Conservation (phyloP, 495 filamentous ascomycete species). For the Aspergillus funiculosus region DNA sequence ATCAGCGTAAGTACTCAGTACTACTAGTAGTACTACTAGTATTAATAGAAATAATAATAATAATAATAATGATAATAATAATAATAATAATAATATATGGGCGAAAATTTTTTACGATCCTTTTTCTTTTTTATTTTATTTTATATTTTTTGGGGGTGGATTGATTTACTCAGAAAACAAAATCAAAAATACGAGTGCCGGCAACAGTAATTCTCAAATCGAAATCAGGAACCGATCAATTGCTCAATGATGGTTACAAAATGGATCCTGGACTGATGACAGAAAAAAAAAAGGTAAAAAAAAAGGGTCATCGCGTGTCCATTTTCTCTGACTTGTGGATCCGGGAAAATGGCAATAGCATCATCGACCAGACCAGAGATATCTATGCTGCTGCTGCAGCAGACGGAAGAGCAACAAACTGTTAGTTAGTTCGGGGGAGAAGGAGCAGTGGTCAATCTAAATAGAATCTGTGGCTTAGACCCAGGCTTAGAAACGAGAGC, state of each 20-base stretch:
- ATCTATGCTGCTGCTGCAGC: too few relatives aligned
- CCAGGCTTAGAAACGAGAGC: background rate
- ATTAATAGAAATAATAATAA: too few relatives aligned
- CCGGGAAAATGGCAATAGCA: slow-evolving; percentile 16
- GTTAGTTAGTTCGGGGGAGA: background rate
- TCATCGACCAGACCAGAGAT: slow-evolving; percentile 14
- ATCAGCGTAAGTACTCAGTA: slow-evolving; percentile 5
- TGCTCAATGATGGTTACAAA: background rate
- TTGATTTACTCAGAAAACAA: slow-evolving; percentile 1
- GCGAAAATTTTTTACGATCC: background rate
- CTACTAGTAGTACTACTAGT: too few relatives aligned
- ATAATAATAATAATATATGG: background rate
- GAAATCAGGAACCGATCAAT: slow-evolving; percentile 10
- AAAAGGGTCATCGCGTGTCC: slow-evolving; percentile 20
- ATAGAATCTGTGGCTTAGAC: background rate
- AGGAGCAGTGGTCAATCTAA: background rate
- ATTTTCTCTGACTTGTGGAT: slow-evolving; percentile 16
- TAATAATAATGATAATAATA: too few relatives aligned
- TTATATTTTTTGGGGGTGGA: background rate
- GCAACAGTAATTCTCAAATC: background rate
- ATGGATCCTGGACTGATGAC: slow-evolving; percentile 3
- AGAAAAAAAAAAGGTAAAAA: slow-evolving; percentile 11
- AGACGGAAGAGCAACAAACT: slow-evolving; percentile 4
- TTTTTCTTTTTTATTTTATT: background rate
- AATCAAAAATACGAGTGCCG: background rate